Evolutionary conservation across 371 early-diverging fungal species (phyloP), one percentile per base, ranked within the genome.

Genomic region (Rhizopus sp.): DNA sequence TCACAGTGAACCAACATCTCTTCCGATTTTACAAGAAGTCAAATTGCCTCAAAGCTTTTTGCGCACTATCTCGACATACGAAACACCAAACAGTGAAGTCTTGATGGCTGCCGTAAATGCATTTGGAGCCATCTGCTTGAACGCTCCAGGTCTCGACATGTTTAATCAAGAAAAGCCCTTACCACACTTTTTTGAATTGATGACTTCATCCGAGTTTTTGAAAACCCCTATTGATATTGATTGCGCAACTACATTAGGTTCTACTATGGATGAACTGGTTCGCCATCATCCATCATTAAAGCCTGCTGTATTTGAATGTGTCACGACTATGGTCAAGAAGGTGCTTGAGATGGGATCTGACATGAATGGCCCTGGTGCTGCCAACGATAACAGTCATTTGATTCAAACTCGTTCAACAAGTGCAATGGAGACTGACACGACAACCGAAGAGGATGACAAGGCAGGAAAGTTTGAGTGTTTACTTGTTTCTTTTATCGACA

Each of bases 101-200:
- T 71, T 95, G 15, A 79, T 86, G 52, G 89, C 93, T 29, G 81
- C 97, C 5, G 93, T 97, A 7, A 91, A 92, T 62, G 95, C 94
- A 0, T 90, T 98, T 75, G 97, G 98, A 17, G 98, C 99, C 23
- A 85, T 98, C 23, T 97, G 98, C 66, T 68, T 98, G 29, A 98
- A 98, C 68, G 67, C 80, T 8, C 69, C 76, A 5, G 99, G 98
- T 7, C 59, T 97, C 37, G 92, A 94, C 49, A 84, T 88, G 70
- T 88, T 96, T 60, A 85, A 82, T 46, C 75, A 83, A 38, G 82
- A 80, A 0, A 82, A 86, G 13, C 88, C 93, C 4, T 62, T 97
- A 16, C 77, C 80, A 3, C 84, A 84, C 52, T 90, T 89, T 57
- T 90, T 97, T 53, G 75, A 77, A 7, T 66, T 90, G n/a, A 88